Base-by-base conservation (phyloP, 805 yeast species). In the Torulaspora indica region DNA sequence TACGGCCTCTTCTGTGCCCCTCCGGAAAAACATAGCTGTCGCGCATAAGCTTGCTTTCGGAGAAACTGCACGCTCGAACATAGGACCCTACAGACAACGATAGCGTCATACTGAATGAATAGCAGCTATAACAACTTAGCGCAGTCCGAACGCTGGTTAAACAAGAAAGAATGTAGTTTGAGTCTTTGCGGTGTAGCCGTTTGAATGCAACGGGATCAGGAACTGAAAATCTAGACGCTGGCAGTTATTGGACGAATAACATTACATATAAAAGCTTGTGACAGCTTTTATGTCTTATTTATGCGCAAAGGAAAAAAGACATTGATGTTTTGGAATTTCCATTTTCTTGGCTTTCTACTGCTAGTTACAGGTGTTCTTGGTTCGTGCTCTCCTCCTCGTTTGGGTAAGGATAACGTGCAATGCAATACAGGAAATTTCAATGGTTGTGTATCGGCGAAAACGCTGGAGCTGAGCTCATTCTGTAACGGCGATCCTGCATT, bases 401-500 rank as follows among this genome's bases (percentile, higher is more conserved):
- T 33, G 15, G 47, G 43, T 8, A 33, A 33, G 20, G 25, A 38
- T 7, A 43, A 43, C 30, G 43, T 40, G 20, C 47, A 43, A 30
- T 43, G 47, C 15, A 43, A 43, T 24, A 43, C 47, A 5, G 47
- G 47, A 4, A 35, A 43, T 18, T 43, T 43, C 32, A 43, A 43
- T 25, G 47, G 43, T 23, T 43, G 47, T 20, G 47, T 43, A 8
- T 38, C 47, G 5, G 47, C 47, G 9, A 43, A 43, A 40, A 38
- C 47, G n/a, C 27, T 43, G 8, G 47, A 43, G 37, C 20, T 43
- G 36, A 39, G 47, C 29, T 40, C 47, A 2, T 24, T 43, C 20
- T 43, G 47, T 31, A 43, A 43, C 23, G 47, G 47, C 2, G 47
- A 43, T 14, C 47, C 47, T 8, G 43, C 47, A 8, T 17, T 43